Conservation (phyloP, 306 rosid genomes). For the Cicer arietinum region DNA sequence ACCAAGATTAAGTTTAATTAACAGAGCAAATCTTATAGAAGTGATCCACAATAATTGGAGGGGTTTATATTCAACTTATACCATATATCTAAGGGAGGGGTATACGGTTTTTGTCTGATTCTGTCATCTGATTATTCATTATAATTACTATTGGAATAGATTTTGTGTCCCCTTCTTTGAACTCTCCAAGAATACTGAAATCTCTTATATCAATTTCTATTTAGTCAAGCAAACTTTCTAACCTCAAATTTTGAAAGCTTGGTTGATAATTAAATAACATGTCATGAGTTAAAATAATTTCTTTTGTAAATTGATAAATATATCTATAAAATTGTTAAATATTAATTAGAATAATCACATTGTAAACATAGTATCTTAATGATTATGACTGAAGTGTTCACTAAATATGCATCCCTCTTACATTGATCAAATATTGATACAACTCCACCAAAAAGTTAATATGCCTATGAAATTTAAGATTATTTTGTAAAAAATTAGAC, state of each 20-base stretch:
- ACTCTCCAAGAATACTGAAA: slow-evolving; percentile 29
- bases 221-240: background rate
- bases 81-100: background rate
- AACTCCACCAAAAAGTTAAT: no score
- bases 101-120: slow-evolving; percentile 40
- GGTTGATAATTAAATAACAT: slow-evolving; percentile 13
- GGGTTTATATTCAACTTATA: slow-evolving; percentile 20
- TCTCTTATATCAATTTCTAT: slow-evolving; percentile 15
- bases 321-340: no score
- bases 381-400: no score
- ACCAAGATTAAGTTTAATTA: slow-evolving; percentile 26
- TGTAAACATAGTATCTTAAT: no score
- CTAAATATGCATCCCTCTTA: no score
- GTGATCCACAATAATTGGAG: slow-evolving; percentile 33
- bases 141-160: slow-evolving; percentile 36
- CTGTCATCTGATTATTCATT: slow-evolving; percentile 38
- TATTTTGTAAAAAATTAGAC: no score
- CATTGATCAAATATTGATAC: no score
- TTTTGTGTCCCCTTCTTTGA: slow-evolving; percentile 46
- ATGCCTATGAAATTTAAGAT: no score
- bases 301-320: no score
- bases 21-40: slow-evolving; percentile 33
- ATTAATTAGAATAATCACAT: no score
- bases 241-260: slow-evolving; percentile 35
- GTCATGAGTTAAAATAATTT: background rate